These are phyloP conservation scores for Cladophialophora psammophila DNA, from an alignment of 2,329 filamentous ascomycete genomes.

Conservation along the genomic window DNA sequence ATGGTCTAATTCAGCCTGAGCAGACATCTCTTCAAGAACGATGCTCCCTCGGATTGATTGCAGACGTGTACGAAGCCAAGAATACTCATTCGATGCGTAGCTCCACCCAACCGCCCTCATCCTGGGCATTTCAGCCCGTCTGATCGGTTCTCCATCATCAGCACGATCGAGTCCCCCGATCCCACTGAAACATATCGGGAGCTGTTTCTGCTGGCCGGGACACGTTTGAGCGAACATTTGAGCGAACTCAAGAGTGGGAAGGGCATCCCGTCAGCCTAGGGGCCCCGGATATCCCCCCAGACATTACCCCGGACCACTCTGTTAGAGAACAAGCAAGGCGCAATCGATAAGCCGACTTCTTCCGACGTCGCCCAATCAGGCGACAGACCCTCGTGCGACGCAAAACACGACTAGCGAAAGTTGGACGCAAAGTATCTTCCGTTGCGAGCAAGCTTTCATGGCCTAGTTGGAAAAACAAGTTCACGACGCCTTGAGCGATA, in stretches of 20 bases:
- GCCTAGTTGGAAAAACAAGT: not conserved
- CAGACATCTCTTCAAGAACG: not conserved
- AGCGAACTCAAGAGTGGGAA: not conserved
- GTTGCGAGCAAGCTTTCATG: not conserved
- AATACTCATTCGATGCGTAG: not conserved
- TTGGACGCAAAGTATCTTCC: slow-evolving; percentile 11
- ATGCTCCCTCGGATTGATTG: not conserved
- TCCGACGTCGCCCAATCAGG: slow-evolving; percentile 12
- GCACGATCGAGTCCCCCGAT: not conserved
- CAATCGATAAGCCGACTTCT: slow-evolving; percentile 6
- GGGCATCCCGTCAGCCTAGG: not conserved
- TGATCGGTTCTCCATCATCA: not conserved
- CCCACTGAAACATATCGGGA: not conserved
- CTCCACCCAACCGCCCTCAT: not conserved
- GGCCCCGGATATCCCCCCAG: slow-evolving; percentile 5
- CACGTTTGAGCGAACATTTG: not conserved
- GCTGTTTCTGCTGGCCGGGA: not conserved
- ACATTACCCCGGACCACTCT: slow-evolving; percentile 1
- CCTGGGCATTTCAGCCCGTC: not conserved
- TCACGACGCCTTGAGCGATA: not conserved
- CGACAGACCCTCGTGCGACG: not conserved
- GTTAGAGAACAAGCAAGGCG: slow-evolving; percentile 3
- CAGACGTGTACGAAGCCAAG: not conserved
- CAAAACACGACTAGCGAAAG: not conserved
- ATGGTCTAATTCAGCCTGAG: not conserved